These are phyloP conservation scores for Calonectria naviculata DNA, from an alignment of 2,329 filamentous ascomycete species.

Conservation along the genomic window DNA sequence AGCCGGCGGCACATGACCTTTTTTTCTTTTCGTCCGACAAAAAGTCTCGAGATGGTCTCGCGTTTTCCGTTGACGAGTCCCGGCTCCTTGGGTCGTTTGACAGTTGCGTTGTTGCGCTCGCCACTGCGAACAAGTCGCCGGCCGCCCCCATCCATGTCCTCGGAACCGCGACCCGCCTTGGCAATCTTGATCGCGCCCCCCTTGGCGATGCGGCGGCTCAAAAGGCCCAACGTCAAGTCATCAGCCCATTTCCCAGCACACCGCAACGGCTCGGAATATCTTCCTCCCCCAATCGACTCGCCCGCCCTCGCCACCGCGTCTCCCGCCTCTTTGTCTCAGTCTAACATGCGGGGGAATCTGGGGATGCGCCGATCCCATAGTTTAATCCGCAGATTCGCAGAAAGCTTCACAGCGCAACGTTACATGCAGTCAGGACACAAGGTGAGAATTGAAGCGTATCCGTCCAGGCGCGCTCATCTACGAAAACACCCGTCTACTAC, in stretches of 20 bases:
- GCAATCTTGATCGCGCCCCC: constrained; percentile 2
- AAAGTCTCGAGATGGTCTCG: not conserved
- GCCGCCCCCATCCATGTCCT: constrained; percentile 6
- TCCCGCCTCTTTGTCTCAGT: not conserved
- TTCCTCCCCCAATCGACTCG: not conserved
- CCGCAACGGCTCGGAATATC: not conserved
- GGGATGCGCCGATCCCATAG: not conserved
- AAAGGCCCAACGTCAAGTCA: not conserved
- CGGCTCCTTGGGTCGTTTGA: not conserved
- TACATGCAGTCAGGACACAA: not conserved
- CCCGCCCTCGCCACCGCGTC: not conserved
- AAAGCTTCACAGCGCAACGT: not conserved
- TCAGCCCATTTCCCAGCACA: not conserved
- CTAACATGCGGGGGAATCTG: not conserved
- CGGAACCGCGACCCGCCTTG: constrained; percentile 5
- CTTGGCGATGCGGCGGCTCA: constrained; percentile 17
- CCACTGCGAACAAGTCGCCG: not conserved
- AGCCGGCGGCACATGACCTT: not conserved
- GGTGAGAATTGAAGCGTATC: not conserved
- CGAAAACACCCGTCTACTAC: constrained; percentile 31
- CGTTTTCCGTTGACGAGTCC: not conserved
- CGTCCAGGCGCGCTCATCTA: constrained; percentile 25
- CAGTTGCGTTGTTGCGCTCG: not conserved
- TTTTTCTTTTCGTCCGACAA: too few species aligned
- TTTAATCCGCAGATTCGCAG: not conserved